phyloP scores from a whole-genome alignment of 1,284 basidiomycete genomes.

The Leccinum griseonigrum region DNA sequence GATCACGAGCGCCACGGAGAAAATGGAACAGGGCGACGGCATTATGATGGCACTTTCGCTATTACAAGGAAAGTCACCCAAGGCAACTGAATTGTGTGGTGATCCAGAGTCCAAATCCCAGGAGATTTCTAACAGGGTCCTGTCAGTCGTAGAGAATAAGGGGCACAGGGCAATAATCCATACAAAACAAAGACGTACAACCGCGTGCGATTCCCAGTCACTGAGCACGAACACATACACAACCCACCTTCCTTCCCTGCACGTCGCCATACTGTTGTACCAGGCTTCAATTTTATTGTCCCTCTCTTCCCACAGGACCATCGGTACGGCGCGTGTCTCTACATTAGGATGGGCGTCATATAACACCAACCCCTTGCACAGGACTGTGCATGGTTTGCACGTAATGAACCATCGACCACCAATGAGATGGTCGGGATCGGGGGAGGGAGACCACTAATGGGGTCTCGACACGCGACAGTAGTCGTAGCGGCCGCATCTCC shows the following conservation, averaged over 20 bases:
- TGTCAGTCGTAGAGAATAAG: not conserved
- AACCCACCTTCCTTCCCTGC: not conserved
- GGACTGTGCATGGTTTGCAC: not conserved
- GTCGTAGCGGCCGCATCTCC: not conserved
- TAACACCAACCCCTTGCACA: not conserved
- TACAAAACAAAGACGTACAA: not conserved
- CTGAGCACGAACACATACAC: not conserved
- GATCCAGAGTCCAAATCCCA: not conserved
- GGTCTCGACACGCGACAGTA: not conserved
- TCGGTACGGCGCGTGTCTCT: not conserved
- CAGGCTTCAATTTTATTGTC: not conserved
- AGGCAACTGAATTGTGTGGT: not conserved
- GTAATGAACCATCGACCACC: not conserved
- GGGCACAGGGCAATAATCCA: not conserved
- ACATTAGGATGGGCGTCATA: not conserved
- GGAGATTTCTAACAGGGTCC: not conserved
- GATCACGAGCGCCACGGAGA: too few relatives aligned
- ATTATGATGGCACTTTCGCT: not conserved
- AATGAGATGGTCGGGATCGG: not conserved
- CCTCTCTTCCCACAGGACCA: not conserved
- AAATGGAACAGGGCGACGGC: too few relatives aligned
- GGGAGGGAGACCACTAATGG: not conserved
- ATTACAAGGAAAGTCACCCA: not conserved
- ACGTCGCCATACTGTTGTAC: too few relatives aligned
- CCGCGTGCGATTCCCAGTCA: not conserved